phyloP scores from a whole-genome alignment of 495 filamentous ascomycete species.

The Letharia lupina region DNA sequence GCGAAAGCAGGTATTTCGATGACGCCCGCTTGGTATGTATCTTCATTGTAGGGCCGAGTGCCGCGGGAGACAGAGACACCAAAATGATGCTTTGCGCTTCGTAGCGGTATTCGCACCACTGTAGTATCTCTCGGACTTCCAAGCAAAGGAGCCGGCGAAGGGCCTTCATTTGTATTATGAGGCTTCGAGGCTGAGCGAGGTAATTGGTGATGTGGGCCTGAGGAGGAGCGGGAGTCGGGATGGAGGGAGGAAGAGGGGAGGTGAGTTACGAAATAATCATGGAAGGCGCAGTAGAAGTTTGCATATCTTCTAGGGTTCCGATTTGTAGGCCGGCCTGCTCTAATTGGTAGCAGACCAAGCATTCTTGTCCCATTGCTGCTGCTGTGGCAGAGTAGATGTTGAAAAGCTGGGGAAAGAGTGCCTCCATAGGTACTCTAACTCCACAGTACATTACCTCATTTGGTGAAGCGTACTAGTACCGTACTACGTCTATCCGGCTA shows the following conservation, averaged over 20 bases:
- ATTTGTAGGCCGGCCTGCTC: background rate
- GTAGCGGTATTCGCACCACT: conserved; percentile 94
- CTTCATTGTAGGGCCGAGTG: conserved; percentile 80
- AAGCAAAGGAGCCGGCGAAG: conserved; percentile 50
- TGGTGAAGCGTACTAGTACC: too few relatives aligned
- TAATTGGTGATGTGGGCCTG: conserved; percentile 68
- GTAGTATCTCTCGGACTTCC: conserved; percentile 64
- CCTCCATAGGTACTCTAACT: background rate
- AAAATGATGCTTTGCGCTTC: conserved; percentile 92
- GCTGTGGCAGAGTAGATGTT: background rate
- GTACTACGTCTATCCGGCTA: too few relatives aligned
- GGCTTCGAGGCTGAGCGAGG: conserved; percentile 77
- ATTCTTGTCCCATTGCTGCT: conserved; percentile 13
- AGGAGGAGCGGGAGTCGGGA: conserved; percentile 63
- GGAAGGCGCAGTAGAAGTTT: conserved; percentile 52
- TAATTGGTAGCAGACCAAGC: conserved; percentile 5
- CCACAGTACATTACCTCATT: background rate
- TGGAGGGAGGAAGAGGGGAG: conserved; percentile 88
- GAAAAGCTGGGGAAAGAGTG: background rate
- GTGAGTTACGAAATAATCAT: conserved; percentile 95
- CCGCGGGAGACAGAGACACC: conserved; percentile 73
- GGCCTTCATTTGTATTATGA: conserved; percentile 49
- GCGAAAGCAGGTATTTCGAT: conserved; percentile 89
- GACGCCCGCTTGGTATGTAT: conserved; percentile 88
- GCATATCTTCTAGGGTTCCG: conserved; percentile 4